Evolutionary conservation across 2,329 filamentous ascomycete genomes (phyloP), one percentile per base, ranked within the genome.

Genomic region (Penicillium sp.): DNA sequence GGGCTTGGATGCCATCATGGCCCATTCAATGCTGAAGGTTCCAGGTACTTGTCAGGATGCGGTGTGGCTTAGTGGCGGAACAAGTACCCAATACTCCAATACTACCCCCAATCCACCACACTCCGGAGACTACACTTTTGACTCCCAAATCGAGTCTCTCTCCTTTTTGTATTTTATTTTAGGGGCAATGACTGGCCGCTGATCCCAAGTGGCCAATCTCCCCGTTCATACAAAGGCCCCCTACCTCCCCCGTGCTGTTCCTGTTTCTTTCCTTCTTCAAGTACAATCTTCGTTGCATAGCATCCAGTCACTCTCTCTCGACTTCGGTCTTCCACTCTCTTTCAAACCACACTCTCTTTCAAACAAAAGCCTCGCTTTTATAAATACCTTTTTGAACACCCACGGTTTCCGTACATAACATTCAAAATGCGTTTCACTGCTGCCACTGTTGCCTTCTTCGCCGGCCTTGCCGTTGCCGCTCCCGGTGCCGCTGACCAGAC

Each of bases 271-370:
- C 47, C 65, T 67, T 62, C 60, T 56, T 51, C 66, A 71, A 70
- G 64, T 64, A 57, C 65, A 65, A 50, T 67, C 67, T 70, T 67
- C 63, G 58, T 61, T 67, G 54, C 60, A 57, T 69, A 64, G 67
- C 68, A 64, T 66, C 18, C 67, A 68, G 67, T 64, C 58, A 64
- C 60, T 66, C 64, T 66, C 57, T 72, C 56, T 72, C 67, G 74
- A 76, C 74, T 72, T 73, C 74, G 74, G 74, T 76, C 73, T 67
- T 71, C 69, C 73, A 74, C 65, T 76, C 73, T 75, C 73, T 75
- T 75, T 75, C 44, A 57, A 38, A 49, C 47, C 48, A 52, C 44
- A 53, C 54, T 54, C 54, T 56, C 53, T 55, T 54, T 57, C 43
- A 52, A 62, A 54, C 67, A 60, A 60, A 65, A 63, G 54, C 58